phyloP scores from a whole-genome alignment of 2,329 filamentous ascomycete genomes.

The Celoporthe dispersa region DNA sequence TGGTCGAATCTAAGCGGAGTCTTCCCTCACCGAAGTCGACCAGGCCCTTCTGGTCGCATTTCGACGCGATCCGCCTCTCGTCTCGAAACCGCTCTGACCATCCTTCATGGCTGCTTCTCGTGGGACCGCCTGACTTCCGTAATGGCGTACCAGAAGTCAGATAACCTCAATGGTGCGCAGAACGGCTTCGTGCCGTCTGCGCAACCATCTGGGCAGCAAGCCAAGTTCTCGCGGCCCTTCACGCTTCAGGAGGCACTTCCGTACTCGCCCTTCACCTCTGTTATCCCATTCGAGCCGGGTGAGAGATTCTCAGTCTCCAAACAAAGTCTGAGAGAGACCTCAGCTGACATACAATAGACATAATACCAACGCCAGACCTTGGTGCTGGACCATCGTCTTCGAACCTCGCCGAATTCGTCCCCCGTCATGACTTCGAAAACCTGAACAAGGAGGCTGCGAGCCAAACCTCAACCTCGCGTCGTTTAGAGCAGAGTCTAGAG shows the following conservation, averaged over 20 bases:
- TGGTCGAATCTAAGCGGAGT: slow-evolving; percentile 13
- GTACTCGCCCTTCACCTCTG: slow-evolving; percentile 81
- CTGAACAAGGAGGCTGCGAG: slow-evolving; percentile 72
- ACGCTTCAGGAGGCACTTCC: slow-evolving; percentile 76
- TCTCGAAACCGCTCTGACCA: slow-evolving; percentile 11
- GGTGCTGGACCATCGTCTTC: slow-evolving; percentile 59
- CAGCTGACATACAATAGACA: slow-evolving; percentile 50
- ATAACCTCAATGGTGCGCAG: slow-evolving; percentile 41
- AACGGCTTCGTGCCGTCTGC: slow-evolving; percentile 30
- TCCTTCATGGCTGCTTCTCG: slow-evolving; percentile 35
- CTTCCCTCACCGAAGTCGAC: slow-evolving; percentile 11
- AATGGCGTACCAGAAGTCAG: slow-evolving; percentile 39
- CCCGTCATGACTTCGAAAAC: slow-evolving; percentile 61
- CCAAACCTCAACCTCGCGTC: slow-evolving; percentile 62
- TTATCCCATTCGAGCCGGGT: slow-evolving; percentile 80
- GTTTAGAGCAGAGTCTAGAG: slow-evolving; percentile 72
- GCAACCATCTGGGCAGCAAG: slow-evolving; percentile 24
- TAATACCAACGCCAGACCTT: slow-evolving; percentile 68
- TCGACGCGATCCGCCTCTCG: slow-evolving; percentile 9
- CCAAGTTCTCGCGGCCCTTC: slow-evolving; percentile 51
- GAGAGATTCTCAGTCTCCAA: slow-evolving; percentile 34
- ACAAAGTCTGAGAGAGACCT: too few relatives aligned
- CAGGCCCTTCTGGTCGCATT: slow-evolving; percentile 16
- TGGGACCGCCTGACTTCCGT: slow-evolving; percentile 34
- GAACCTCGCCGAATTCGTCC: slow-evolving; percentile 56